phyloP scores from a whole-genome alignment of 345 rosid species.

The Punica granatum region DNA sequence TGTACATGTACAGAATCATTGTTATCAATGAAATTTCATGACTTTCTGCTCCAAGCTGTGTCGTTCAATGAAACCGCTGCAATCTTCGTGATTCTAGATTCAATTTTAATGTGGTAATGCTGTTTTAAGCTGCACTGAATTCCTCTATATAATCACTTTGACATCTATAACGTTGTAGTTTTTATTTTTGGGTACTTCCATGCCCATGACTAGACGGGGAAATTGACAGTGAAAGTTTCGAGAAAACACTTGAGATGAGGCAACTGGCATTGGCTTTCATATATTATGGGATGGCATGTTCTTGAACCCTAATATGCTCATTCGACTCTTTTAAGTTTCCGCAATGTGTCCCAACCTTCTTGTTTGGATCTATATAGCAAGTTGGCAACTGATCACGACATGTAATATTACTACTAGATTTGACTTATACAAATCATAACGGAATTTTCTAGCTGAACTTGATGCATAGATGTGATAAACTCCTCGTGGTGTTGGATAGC shows the following conservation, averaged over 20 bases:
- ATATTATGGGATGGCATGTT: neutral
- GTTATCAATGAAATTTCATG: neutral
- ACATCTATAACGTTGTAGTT: neutral
- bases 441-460: neutral
- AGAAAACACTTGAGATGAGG: too few relatives aligned
- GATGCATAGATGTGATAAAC: neutral
- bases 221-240: too few relatives aligned
- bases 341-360: neutral
- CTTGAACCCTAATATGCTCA: neutral
- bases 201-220: neutral
- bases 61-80: neutral
- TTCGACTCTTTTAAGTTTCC: neutral
- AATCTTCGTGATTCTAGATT: neutral
- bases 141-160: neutral
- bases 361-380: neutral
- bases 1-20: neutral
- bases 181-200: neutral
- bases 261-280: neutral
- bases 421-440: neutral
- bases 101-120: too few relatives aligned
- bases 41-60: neutral
- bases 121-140: neutral
- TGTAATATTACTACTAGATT: neutral
- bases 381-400: neutral
- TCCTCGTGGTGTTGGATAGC: neutral